Evolutionary conservation across 306 rosid species (phyloP), one percentile per base, ranked within the genome.

Genomic region (Glycine latifolia): DNA sequence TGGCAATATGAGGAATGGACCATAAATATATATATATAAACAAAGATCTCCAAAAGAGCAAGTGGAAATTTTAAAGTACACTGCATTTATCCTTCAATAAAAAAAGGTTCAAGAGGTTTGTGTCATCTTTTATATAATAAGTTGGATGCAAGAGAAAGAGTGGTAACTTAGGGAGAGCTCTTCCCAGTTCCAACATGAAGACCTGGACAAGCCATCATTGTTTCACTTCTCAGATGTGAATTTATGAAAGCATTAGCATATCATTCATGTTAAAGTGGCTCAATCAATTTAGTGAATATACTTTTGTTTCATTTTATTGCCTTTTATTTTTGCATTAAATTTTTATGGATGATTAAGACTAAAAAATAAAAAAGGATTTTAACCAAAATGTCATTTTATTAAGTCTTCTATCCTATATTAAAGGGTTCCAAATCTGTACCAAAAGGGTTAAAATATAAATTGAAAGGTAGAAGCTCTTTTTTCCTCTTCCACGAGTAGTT

Each of bases 1-100:
- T 26, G 79, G 75, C 8, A 79, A 74, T 17, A 85, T 86, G 72
- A 88, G 87, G 77, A 81, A 76, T 67, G 60, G 62, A 82, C 79
- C 81, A 65, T 69, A 58, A 69, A 81, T 75, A 26, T 26, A 26
- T 26, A 26, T 50, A 76, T 67, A 76, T 67, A 66, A 65, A 71
- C 73, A 71, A 59, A 55, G 65, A 81, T 48, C 67, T 71, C 70
- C 75, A 70, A 79, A 83, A 67, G 52, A 76, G 37, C 44, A 67
- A 70, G 39, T 56, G 60, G 54, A 76, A 65, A 56, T 43, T 52
- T 66, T 76, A 72, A 77, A 59, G 20, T 43, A 60, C n/a, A 52
- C 62, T n/a, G 9, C 79, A 83, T 67, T 81, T 76, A 48, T 77
- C 20, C 62, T 76, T 76, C 17, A 71, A 60, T 50, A 67, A 80